Conservation (phyloP, 2,329 filamentous ascomycete species). For the Sporothrix variecibatus region DNA sequence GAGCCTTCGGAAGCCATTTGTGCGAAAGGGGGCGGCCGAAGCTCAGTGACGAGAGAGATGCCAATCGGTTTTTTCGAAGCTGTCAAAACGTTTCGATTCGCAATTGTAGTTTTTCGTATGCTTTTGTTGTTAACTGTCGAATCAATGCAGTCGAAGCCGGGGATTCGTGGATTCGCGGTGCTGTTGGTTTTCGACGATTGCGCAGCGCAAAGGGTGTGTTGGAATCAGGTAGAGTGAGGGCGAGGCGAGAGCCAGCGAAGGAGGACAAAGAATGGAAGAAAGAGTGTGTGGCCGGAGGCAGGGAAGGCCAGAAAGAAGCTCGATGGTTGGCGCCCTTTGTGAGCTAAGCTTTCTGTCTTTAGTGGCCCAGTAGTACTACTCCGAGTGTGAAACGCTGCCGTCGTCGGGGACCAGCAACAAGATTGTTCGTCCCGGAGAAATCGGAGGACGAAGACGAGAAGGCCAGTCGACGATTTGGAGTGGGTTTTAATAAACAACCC, state of each 20-base stretch:
- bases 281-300: constrained; percentile 13
- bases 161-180: neutral
- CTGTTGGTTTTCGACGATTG: neutral
- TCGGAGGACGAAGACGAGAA: neutral
- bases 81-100: neutral
- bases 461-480: neutral
- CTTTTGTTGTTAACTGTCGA: neutral
- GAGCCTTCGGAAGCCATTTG: constrained; percentile 37
- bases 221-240: neutral
- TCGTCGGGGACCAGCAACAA: neutral
- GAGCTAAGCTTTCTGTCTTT: constrained; percentile 11
- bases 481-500: neutral
- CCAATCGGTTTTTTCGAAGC: neutral
- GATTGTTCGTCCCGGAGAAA: neutral
- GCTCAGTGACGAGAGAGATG: constrained; percentile 3
- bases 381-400: neutral
- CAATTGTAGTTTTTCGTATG: neutral
- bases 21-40: constrained; percentile 14
- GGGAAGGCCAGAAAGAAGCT: constrained; percentile 1
- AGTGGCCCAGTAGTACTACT: neutral
- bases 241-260: neutral
- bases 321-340: constrained; percentile 7
- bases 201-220: constrained; percentile 2
- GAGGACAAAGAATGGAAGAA: neutral
- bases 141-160: neutral